Base-by-base conservation (phyloP, 176 grass and related monocot species). In the Phoenix dactylifera region DNA sequence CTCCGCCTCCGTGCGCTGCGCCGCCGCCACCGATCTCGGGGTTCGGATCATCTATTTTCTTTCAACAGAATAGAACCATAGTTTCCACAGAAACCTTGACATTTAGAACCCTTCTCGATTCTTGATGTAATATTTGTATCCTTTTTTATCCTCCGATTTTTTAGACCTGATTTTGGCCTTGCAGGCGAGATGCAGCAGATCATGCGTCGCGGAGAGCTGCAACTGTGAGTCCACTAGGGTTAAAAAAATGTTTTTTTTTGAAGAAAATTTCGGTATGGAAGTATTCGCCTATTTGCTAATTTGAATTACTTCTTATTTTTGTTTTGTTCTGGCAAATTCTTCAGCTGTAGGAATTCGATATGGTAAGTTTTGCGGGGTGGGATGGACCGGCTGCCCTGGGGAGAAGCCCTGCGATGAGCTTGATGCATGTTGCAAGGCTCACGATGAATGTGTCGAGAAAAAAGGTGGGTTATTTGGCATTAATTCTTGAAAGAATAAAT, bases 371-470 rank as follows among this genome's bases (percentile, higher is more conserved):
- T 86, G 87, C 63, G 87, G 92, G 49, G 87, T 97, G 28, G 87
- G 81, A 7, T 91, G 87, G 92, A 84, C 78, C 26, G 84, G 87
- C 51, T 97, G 92, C 55, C 72, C 89, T 1, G 92, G 87, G 16
- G 92, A 97, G 72, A 80, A 97, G 30, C 92, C 92, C 26, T 97
- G 92, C 24, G 92, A 97, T 52, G 92, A 97, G 54, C 92, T 97
- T 57, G 87, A 91, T 49, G 92, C 83, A 22, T 97, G 81, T 72
- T 91, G 92, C 83, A 89, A 89, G 51, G 74, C 74, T 24, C 92
- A 91, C 61, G 92, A 97, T 22, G 20, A 76, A 59, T 97, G 92
- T 65, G 87, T 97, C 52, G 87, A 80, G 24, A 88, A 85, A 70
- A 97, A 97, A 88, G 84, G 92, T 89, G 22, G 52, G 51, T 44